Evolutionary conservation across 345 rosid species (phyloP), one percentile per base, ranked within the genome.

Genomic region (Bruguiera gymnorhiza): DNA sequence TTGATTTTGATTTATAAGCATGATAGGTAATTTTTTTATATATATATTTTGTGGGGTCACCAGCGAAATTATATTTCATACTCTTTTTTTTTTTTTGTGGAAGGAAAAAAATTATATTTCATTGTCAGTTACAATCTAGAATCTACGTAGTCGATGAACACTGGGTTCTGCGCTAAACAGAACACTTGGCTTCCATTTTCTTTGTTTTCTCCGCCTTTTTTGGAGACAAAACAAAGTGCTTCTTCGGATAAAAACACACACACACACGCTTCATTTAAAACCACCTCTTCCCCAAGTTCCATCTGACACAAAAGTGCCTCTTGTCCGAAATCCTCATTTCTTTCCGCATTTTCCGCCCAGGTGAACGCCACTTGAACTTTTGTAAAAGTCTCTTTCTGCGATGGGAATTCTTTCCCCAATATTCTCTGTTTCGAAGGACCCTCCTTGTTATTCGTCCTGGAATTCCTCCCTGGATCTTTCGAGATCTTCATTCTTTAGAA

Each of bases 121-220:
- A 31, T 31, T 31, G 5, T 31, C 32, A 31, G 5, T 31, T 31
- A 31, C 32, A 31, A 3, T 31, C 32, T 34, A 8, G 37, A 34
- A 34, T 34, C 37, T 34, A 34, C 37, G 2, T 7, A 34, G 10
- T 34, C 37, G 9, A 8, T 34, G 37, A 7, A 34, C 37, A 1
- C 9, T 34, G 18, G 4, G 5, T 0, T 9, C 46, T 9, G 13
- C 3, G 2, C 32, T 34, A 55, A 67, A 71, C 37, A 30, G 23
- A 39, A 1, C 23, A 37, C 8, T 1, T 19, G 21, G 48, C 20
- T 26, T 29, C 20, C 11, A 53, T 20, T 13, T n/a, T 26, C 76
- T 4, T 66, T 2, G 76, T 6, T 34, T 51, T 66, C 71, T 73
- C 76, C 71, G 76, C 29, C 76, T 23, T 29, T 60, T 10, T 73